phyloP scores from a whole-genome alignment of 2,329 filamentous ascomycete genomes.

The Purpureocillium lavendulum region DNA sequence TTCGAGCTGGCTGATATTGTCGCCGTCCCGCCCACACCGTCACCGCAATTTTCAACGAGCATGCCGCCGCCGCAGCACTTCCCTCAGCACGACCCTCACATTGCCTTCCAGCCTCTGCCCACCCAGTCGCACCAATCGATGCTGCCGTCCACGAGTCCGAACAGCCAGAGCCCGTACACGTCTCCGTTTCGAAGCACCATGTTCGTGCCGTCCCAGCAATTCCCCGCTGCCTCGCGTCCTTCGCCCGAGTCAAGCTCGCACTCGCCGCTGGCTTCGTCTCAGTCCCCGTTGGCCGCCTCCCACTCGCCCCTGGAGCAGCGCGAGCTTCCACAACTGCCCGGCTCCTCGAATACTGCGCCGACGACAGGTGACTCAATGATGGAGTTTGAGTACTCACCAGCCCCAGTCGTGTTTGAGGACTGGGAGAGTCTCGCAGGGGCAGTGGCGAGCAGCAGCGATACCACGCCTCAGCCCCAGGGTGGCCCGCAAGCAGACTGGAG shows the following conservation, averaged over 20 bases:
- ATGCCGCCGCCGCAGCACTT: conserved; percentile 14
- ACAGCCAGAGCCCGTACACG: conserved; percentile 16
- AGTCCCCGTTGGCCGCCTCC: conserved; percentile 18
- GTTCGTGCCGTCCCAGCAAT: conserved; percentile 23
- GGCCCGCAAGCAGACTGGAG: conserved; percentile 17
- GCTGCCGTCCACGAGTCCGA: conserved; percentile 12
- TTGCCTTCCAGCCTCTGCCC: conserved; percentile 23
- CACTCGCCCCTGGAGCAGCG: conserved; percentile 25
- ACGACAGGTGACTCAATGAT: conserved; percentile 24
- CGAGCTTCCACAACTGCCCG: conserved; percentile 23
- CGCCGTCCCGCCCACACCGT: conserved; percentile 20
- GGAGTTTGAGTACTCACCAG: conserved; percentile 34
- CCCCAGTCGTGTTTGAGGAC: conserved; percentile 28
- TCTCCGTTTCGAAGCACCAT: conserved; percentile 22
- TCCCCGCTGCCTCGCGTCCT: conserved; percentile 15
- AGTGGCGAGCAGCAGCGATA: conserved; percentile 21
- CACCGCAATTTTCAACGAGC: conserved; percentile 19
- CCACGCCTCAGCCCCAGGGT: conserved; percentile 15
- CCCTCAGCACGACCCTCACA: conserved; percentile 18
- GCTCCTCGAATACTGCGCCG: conserved; percentile 10
- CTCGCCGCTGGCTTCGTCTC: conserved; percentile 14
- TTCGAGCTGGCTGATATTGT: conserved; percentile 47
- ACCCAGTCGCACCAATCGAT: conserved; percentile 16
- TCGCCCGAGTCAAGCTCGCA: conserved; percentile 25
- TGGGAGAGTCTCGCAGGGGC: conserved; percentile 30